Conservation (phyloP, 345 rosid species). For the Eucalyptus curtisii region DNA sequence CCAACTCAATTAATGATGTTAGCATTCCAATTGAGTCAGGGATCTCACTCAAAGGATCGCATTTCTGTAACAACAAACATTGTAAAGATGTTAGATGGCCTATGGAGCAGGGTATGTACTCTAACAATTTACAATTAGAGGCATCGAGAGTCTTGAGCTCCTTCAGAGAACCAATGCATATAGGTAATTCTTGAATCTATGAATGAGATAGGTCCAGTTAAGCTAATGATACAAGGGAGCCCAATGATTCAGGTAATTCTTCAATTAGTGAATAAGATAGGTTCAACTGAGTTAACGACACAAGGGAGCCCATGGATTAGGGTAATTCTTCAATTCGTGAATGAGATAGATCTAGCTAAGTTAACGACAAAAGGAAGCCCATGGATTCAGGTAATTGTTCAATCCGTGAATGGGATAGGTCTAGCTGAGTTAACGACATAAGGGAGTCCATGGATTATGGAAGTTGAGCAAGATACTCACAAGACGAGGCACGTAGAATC, state of each 20-base stretch:
- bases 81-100: neutral
- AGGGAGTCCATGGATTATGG: neutral
- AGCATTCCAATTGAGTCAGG: neutral
- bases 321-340: fast-evolving
- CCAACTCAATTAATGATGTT: neutral
- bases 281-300: no score
- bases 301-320: no score
- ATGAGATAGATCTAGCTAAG: no score
- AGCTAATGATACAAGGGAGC: fast-evolving
- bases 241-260: no score
- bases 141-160: neutral
- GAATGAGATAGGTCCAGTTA: fast-evolving
- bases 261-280: no score
- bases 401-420: no score
- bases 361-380: no score
- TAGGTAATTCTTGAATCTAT: no score
- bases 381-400: no score
- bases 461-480: neutral
- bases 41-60: neutral
- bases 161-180: fast-evolving
- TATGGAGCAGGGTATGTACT: neutral
- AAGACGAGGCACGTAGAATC: fast-evolving
- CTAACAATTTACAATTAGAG: neutral
- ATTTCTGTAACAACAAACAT: fast-evolving
- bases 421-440: fast-evolving